Conservation (phyloP, 2,329 filamentous ascomycete species). For the Fusarium algeriense region DNA sequence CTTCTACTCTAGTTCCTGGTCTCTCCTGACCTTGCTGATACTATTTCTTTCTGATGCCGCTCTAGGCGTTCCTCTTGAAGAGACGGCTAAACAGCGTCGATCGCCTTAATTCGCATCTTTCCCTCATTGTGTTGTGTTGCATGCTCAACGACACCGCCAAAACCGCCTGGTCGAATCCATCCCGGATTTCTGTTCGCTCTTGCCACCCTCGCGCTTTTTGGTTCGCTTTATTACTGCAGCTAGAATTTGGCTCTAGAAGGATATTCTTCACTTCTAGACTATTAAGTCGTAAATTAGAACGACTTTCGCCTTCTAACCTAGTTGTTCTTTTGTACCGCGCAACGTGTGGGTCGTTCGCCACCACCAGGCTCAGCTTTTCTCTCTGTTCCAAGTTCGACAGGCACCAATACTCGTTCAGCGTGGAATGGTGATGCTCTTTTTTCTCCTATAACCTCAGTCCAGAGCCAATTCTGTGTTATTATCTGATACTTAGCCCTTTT, state of each 20-base stretch:
- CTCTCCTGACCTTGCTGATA: slow-evolving; percentile 13
- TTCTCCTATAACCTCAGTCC: slow-evolving; percentile 1
- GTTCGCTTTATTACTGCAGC: not conserved
- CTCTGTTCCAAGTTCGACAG: slow-evolving; percentile 23
- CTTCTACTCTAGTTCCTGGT: slow-evolving; percentile 14
- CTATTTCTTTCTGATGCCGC: slow-evolving; percentile 12
- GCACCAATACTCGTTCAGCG: slow-evolving; percentile 17
- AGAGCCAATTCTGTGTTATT: slow-evolving; percentile 7
- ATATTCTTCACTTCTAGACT: not conserved
- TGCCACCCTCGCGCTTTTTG: not conserved
- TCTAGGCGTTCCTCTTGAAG: slow-evolving; percentile 5
- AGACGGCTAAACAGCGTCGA: not conserved
- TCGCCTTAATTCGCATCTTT: not conserved
- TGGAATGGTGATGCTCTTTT: slow-evolving; percentile 10
- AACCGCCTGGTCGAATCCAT: slow-evolving; percentile 5
- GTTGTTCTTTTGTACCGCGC: slow-evolving; percentile 3
- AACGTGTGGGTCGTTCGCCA: slow-evolving; percentile 29
- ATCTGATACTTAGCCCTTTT: slow-evolving; percentile 2
- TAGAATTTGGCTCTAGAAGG: not conserved
- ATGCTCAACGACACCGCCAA: slow-evolving; percentile 6
- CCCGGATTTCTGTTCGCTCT: not conserved
- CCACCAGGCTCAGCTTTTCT: slow-evolving; percentile 32
- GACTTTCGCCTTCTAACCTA: slow-evolving; percentile 5
- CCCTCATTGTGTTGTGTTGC: slow-evolving; percentile 20
- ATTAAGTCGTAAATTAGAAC: not conserved